phyloP scores from a whole-genome alignment of 805 yeast species.

The Ogataea kodamae region DNA sequence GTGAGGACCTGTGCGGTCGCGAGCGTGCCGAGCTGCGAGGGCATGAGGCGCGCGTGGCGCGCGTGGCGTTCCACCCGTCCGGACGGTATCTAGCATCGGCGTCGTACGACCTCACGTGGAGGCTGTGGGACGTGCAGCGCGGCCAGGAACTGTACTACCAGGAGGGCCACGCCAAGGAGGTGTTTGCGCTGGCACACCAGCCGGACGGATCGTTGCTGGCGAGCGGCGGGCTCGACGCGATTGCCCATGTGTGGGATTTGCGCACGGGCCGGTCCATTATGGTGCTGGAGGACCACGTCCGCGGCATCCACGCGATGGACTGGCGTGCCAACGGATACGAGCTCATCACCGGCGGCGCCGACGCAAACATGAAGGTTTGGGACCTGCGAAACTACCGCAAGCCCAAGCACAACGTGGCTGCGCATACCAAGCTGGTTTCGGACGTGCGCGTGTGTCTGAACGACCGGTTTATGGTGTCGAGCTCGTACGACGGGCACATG shows the following conservation, averaged over 20 bases:
- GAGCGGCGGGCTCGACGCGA: constrained; percentile 76
- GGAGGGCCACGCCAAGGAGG: constrained; percentile 82
- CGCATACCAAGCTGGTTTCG: constrained; percentile 71
- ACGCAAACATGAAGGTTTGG: constrained; percentile 79
- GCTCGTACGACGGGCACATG: constrained; percentile 70
- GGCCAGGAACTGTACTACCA: constrained; percentile 56
- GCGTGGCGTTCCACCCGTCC: constrained; percentile 62
- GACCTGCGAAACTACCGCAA: constrained; percentile 56
- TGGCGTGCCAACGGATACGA: constrained; percentile 78
- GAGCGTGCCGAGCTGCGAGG: constrained; percentile 29
- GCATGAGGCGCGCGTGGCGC: constrained; percentile 57
- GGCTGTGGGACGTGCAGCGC: constrained; percentile 70
- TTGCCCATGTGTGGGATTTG: constrained; percentile 79
- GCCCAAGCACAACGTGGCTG: constrained; percentile 49
- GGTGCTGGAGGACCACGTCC: constrained; percentile 60
- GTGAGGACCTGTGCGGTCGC: constrained; percentile 1
- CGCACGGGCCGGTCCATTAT: constrained; percentile 67
- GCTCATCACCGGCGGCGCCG: constrained; percentile 81
- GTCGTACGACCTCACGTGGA: constrained; percentile 85
- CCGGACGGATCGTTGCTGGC: constrained; percentile 74
- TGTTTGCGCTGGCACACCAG: constrained; percentile 60
- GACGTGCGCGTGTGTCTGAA: constrained; percentile 51
- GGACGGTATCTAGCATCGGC: constrained; percentile 59
- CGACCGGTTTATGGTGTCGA: constrained; percentile 48
- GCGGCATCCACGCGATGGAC: constrained; percentile 64